A percentile compares a stretch with the other conserved stretches of the same genome.
Conservation (phyloP, 2,329 filamentous ascomycete genomes). For the Paecilomyces variotii region DNA sequence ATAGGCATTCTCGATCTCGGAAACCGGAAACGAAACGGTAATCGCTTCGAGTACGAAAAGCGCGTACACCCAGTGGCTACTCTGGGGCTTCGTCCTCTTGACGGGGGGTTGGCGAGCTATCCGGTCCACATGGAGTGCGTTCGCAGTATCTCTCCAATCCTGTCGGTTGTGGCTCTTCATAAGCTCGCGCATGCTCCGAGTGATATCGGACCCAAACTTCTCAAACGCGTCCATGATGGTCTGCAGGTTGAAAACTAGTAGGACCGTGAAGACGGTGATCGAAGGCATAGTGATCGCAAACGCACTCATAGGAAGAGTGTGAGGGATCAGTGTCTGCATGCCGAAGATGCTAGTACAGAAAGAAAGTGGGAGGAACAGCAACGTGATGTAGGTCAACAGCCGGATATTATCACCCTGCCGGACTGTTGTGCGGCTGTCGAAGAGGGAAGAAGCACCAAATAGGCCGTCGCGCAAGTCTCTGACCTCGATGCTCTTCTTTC, state of each 20-base stretch:
- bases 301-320: constrained; percentile 1
- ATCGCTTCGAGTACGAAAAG: constrained; percentile 1
- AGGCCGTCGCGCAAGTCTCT: constrained; percentile 4
- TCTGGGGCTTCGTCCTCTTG: constrained; percentile 3
- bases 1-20: constrained; percentile 1
- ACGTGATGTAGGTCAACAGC: constrained; percentile 12
- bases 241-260: constrained; percentile 5
- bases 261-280: constrained; percentile 4
- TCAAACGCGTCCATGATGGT: constrained; percentile 3
- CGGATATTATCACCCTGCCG: constrained; percentile 14
- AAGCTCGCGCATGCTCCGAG: not conserved
- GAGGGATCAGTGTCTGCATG: constrained; percentile 3
- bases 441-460: constrained; percentile 6
- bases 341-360: constrained; percentile 10
- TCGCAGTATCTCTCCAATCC: constrained; percentile 4
- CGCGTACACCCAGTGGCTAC: constrained; percentile 5
- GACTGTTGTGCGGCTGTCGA: constrained; percentile 13
- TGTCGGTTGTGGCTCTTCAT: constrained; percentile 5
- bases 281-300: constrained; percentile 5
- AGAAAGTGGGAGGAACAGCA: constrained; percentile 13
- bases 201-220: not conserved
- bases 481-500: constrained; percentile 1
- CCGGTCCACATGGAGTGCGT: constrained; percentile 2
- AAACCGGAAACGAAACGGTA: constrained; percentile 1
- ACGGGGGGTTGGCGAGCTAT: constrained; percentile 3